phyloP scores from a whole-genome alignment of 768 basidiomycete species.

The Auriscalpium vulgare region DNA sequence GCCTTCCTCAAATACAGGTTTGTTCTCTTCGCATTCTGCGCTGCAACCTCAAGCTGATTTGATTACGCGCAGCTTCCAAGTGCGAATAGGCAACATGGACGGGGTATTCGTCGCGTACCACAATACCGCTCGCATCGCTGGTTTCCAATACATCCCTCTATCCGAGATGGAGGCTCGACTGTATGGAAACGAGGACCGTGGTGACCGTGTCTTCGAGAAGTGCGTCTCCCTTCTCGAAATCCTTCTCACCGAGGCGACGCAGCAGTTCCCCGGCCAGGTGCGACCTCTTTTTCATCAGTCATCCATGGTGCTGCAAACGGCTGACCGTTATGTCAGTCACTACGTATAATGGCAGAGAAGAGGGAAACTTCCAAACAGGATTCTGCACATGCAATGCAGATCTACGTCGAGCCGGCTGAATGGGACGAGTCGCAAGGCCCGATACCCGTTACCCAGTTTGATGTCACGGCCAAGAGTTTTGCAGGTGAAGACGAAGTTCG shows the following conservation, averaged over 20 bases:
- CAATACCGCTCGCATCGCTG: conserved; percentile 80
- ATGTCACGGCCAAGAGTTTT: conserved; percentile 39
- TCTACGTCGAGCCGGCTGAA: conserved; percentile 60
- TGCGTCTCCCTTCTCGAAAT: conserved; percentile 66
- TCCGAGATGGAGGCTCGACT: conserved; percentile 81
- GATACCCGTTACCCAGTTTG: conserved; percentile 50
- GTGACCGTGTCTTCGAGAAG: conserved; percentile 68
- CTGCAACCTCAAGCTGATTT: neutral
- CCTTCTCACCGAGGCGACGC: conserved; percentile 47
- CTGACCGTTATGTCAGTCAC: conserved; percentile 30
- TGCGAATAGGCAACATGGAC: conserved; percentile 94
- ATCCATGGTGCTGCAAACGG: neutral
- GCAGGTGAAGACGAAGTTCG: conserved; percentile 29
- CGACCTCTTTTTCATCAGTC: conserved; percentile 15
- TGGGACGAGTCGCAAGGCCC: conserved; percentile 32
- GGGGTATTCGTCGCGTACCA: conserved; percentile 86
- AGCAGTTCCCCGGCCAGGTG: conserved; percentile 61
- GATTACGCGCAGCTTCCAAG: conserved; percentile 65
- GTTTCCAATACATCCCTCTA: conserved; percentile 88
- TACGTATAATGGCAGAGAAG: conserved; percentile 50
- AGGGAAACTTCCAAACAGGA: conserved; percentile 28
- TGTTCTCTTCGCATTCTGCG: conserved; percentile 1
- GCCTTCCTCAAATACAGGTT: conserved; percentile 93
- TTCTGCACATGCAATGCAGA: conserved; percentile 35
- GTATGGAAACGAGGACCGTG: conserved; percentile 57